Base-by-base conservation (phyloP, 768 basidiomycete species). In the Hysterangium stoloniferum region DNA sequence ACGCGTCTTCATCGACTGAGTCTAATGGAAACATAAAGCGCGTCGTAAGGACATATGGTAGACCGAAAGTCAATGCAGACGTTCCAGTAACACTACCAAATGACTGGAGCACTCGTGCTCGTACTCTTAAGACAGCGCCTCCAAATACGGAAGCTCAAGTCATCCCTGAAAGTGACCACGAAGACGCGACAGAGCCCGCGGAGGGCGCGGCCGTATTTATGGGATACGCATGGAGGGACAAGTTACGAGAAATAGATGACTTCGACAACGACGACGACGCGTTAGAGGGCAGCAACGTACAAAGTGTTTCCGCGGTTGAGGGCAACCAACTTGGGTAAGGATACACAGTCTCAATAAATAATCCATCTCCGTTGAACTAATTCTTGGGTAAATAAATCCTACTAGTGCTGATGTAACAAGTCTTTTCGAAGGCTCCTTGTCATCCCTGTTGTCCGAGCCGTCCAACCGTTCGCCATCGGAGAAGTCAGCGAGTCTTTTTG, bases 221-320 rank as follows among this genome's bases (percentile, higher is more conserved):
- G 3, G 28, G 34, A n/a, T 82, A 74, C 57, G 55, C 52, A 7
- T 81, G 76, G 73, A 69, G 58, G 59, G 64, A 62, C 47, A 63
- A 61, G 38, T 38, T 82, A 58, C 61, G 61, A 56, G 67, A 67
- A 45, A 62, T 76, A 5, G 76, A 76, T 53, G 59, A 48, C 17
- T 62, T 61, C 34, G 58, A 59, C 22, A 47, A 58, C 20, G 60
- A 62, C 22, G 65, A n/a, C n/a, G n/a, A n/a, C n/a, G n/a, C n/a
- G n/a, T n/a, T n/a, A n/a, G n/a, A 69, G 54, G 59, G 11, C 63
- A 65, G 29, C 25, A 47, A 36, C 20, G 45, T 46, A 15, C 44
- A 51, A n/a, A 29, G 17, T 25, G 15, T 43, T n/a, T 55, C 42
- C 27, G 29, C 33, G 17, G 13, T 50, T 27, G 11, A 24, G 33